Base-by-base conservation (phyloP, 208 protist genomes). In the Leishmania arabica region DNA sequence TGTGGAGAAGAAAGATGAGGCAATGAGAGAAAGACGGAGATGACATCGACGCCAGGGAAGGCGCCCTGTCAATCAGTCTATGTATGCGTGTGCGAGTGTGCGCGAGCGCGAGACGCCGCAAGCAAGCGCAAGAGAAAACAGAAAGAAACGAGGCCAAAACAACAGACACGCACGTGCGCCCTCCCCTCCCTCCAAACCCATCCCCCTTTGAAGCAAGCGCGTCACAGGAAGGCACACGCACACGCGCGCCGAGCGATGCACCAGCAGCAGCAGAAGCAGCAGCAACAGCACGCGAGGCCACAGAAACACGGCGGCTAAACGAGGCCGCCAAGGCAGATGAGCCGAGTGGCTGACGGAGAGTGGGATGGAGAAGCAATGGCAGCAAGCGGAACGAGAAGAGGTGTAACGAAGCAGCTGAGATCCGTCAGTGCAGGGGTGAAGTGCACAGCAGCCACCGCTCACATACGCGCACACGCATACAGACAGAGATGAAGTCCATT, bases 71-170 rank as follows among this genome's bases (percentile, higher is more conserved):
- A 31, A 64, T 64, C 58, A 19, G 65, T 45, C 34, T 45, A 34
- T 70, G 65, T 70, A 31, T 45, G 65, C 45, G 65, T 47, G 45
- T 47, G 45, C 9, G 45, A 13, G 13, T 45, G 65, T 45, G 65
- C 13, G 27, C 37, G 4, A 45, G 65, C 31, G 34, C 65, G 34
- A 69, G 64, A 45, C 64, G 37, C 11, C 40, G 21, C 11, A 75
- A 75, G 40, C 24, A 74, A 71, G 78, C 27, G 37, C 13, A 6
- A 81, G 54, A 75, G 24, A 75, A n/a, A 68, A 75, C 24, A 68
- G 21, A 56, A 37, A 34, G 56, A 62, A 27, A 64, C 24, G 2
- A 64, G 27, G 58, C 6, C 6, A 64, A 31, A 64, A 31, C 15
- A 15, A 34, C 5, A 62, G 3, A 17, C 8, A 31, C 0, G 27